Percentiles rank a stretch among this genome's conserved stretches.
Conservation (phyloP, 345 rosid genomes). For the Iberis pinnata region DNA sequence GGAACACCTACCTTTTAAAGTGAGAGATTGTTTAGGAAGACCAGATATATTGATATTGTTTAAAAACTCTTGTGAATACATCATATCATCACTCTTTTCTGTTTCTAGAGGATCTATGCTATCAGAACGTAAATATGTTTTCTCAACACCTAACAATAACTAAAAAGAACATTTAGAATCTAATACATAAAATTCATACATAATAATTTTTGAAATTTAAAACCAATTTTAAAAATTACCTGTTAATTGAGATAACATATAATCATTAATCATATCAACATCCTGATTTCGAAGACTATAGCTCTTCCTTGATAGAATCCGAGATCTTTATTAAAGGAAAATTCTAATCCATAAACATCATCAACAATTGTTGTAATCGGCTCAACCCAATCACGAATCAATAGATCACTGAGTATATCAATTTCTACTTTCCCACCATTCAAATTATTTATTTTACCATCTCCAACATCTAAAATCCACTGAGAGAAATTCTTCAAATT, state of each 20-base stretch:
- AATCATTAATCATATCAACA: not conserved
- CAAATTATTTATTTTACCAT: not conserved
- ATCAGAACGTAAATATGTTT: not conserved
- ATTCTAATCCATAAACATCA: too few species aligned
- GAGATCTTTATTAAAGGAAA: not conserved
- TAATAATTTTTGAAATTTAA: too few species aligned
- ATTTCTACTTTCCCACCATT: not conserved
- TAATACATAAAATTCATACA: too few species aligned
- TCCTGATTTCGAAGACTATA: too few species aligned
- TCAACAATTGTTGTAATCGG: not conserved
- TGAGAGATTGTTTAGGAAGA: not conserved
- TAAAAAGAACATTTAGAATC: not conserved
- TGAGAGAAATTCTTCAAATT: not conserved
- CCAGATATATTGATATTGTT: not conserved
- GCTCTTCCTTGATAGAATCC: not conserved
- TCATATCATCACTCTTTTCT: too few species aligned
- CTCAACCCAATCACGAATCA: not conserved
- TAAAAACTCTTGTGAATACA: not conserved
- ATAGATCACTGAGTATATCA: not conserved
- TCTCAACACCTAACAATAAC: not conserved
- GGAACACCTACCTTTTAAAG: not conserved
- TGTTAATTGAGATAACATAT: not conserved
- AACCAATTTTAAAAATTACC: not conserved
- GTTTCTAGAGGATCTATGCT: not conserved
- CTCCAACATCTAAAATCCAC: not conserved